Base-by-base conservation (phyloP, 306 rosid genomes). In the Vigna unguiculata region DNA sequence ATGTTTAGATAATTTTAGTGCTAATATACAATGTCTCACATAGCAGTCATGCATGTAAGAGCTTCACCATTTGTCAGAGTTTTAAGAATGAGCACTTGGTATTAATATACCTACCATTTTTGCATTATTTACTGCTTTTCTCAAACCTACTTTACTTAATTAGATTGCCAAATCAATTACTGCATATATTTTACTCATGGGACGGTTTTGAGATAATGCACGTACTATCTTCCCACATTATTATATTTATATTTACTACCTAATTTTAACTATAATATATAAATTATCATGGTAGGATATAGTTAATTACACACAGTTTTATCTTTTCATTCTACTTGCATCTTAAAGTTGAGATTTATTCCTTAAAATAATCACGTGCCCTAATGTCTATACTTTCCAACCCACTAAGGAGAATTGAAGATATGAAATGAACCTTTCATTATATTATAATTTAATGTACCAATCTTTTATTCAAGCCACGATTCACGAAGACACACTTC, bases 331-430 rank as follows among this genome's bases (percentile, higher is more conserved):
- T 40, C 71, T 64, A 64, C 70, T 64, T 40, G 52, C 52, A 10
- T 65, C 52, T 10, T 17, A 63, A 63, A 38, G 30, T 63, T 36
- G 10, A 38, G 30, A 63, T 38, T 63, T 36, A 63, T 63, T 63
- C 10, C n/a, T 63, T 65, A 40, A 65, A 65, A 40, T 21, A 40
- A 19, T 11, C 52, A 64, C 32, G 19, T 65, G 51, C 19, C 30
- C 34, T 40, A 41, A 41, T 38, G 52, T 41, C 19, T 40, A 65
- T 1, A 65, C 32, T 65, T 65, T 38, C 10, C 34, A 40, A 63
- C 30, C 49, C 69, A 62, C 69, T 62, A 17, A 62, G 28, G 16
- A 46, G 7, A 34, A 8, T 28, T 28, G 24, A 32, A 62, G 47
- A 64, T 2, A 48, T 2, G 6, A 11, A 1, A 48, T 2, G 6